Base-by-base conservation (phyloP, 805 yeast genomes). In the Tetrapisispora iriomotensis region DNA sequence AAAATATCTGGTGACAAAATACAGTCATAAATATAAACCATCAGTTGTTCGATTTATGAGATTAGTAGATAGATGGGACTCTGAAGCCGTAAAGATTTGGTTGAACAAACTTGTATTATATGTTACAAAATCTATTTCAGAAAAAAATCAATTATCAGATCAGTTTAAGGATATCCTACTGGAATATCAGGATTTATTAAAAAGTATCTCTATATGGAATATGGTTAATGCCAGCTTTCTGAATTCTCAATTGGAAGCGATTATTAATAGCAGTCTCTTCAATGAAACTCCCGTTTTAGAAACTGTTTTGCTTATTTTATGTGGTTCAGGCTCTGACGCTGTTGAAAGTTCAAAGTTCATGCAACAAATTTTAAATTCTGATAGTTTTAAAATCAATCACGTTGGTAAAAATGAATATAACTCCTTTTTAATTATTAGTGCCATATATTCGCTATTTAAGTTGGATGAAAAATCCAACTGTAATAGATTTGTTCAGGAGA, bases 181-280 rank as follows among this genome's bases (percentile, higher is more conserved):
- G 1, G 44, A 52, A 8, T 65, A 70, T 45, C 54, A 59, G 24
- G 37, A 41, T 0, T 54, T 77, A 3, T 35, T 64, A 0, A 41
- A 47, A 18, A 44, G 44, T 1, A 29, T 49, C 6, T 49, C 65
- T 4, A 37, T 70, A 13, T 65, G 75, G 67, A 53, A 58, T 3
- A 36, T 56, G 6, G 65, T 76, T 5, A 71, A 80, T 4, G 48
- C 51, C 8, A 47, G 67, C 6, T 62, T 77, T 38, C 43, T 80
- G 12, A 76, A 79, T 45, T 65, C 90, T 0, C 84, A 82, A 43
- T 52, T 81, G 23, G 87, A 82, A 53, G 83, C 72, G 3, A 50
- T 80, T 9, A 62, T 81, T 22, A 63, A 64, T 1, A 58, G 61
- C 2, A 48, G 54, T 26, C 81, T 86, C 81, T 50, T 74, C 1